A percentile compares a stretch with the other conserved stretches of the same genome.
Evolutionary conservation across 306 rosid genomes (phyloP).

Genomic region (Ceratonia siliqua): DNA sequence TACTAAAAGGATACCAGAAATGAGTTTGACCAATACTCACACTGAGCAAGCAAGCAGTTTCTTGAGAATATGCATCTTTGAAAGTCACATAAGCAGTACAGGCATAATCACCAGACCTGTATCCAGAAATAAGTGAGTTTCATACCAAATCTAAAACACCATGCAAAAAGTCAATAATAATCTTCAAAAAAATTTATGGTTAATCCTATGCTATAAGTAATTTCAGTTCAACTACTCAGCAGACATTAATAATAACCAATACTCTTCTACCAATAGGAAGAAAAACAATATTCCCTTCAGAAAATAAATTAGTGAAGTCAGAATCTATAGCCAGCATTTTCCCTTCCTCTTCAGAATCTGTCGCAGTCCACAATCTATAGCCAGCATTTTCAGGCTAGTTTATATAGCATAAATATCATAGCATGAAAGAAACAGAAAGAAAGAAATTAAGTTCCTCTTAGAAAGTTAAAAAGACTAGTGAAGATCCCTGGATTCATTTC

Average conservation of each 20-base stretch:
- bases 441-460: background rate
- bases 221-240: background rate
- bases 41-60: slow-evolving; percentile 94
- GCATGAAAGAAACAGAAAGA: background rate
- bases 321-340: background rate
- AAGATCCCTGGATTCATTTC: background rate
- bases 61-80: slow-evolving; percentile 82
- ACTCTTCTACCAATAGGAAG: background rate
- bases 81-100: slow-evolving; percentile 86
- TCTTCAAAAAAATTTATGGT: background rate
- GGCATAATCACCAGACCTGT: slow-evolving; percentile 77
- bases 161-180: slow-evolving; percentile 1
- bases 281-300: background rate
- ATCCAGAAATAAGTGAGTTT: slow-evolving; percentile 16
- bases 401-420: background rate
- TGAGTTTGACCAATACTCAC: slow-evolving; percentile 51
- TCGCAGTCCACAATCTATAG: background rate
- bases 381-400: background rate
- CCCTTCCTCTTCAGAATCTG: too few species aligned
- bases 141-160: background rate
- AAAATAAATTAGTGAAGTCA: too few species aligned
- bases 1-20: slow-evolving; percentile 2
- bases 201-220: background rate
- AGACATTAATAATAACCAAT: background rate
- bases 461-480: background rate